phyloP scores from a whole-genome alignment of 768 basidiomycete genomes.

The Mycena sanguinolenta region DNA sequence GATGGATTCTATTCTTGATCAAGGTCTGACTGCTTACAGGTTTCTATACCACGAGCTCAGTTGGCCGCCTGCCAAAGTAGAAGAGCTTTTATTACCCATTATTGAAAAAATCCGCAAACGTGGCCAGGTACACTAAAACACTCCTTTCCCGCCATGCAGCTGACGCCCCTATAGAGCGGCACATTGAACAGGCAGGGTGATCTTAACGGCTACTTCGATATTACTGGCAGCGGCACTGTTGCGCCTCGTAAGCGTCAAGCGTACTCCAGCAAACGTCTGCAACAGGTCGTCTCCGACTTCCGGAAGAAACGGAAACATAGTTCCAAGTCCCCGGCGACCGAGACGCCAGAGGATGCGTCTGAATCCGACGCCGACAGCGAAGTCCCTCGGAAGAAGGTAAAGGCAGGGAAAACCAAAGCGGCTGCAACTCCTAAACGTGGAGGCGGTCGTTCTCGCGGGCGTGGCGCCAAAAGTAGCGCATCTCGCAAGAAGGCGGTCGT shows the following conservation, averaged over 20 bases:
- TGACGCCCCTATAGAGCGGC: constrained; percentile 58
- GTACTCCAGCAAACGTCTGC: constrained; percentile 88
- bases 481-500: constrained; percentile 33
- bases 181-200: constrained; percentile 83
- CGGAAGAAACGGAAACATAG: constrained; percentile 66
- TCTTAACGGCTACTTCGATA: constrained; percentile 81
- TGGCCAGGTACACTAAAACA: constrained; percentile 63
- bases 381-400: constrained; percentile 28
- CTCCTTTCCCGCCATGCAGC: neutral
- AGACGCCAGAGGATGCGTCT: constrained; percentile 26
- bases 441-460: constrained; percentile 10
- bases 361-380: constrained; percentile 43
- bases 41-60: constrained; percentile 84
- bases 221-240: constrained; percentile 74
- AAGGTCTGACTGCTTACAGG: constrained; percentile 50
- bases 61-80: constrained; percentile 87
- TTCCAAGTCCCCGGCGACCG: constrained; percentile 38
- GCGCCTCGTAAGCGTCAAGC: constrained; percentile 86
- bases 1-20: neutral
- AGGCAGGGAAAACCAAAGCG: constrained; percentile 25
- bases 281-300: constrained; percentile 88
- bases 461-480: constrained; percentile 35
- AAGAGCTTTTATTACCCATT: constrained; percentile 92
- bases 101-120: constrained; percentile 91
- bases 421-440: constrained; percentile 9